Base-by-base conservation (phyloP, 225 moss, liverwort and hornwort genomes). In the Takakia lepidozioides region DNA sequence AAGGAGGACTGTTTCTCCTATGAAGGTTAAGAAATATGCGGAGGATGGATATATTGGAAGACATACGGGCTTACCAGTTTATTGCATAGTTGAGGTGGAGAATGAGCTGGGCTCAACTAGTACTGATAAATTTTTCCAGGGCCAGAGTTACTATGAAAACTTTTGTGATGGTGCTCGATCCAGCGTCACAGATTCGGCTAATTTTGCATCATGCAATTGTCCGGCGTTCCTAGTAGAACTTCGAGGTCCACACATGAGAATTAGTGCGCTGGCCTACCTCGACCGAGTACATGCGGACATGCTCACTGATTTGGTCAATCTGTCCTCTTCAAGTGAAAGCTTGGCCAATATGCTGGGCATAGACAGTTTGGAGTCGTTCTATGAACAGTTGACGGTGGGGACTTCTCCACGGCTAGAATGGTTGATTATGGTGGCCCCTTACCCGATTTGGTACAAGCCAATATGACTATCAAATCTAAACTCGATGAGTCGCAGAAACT, bases 321-420 rank as follows among this genome's bases (percentile, higher is more conserved):
- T 46, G 14, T 4, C 22, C 7, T 19, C 10, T 19, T 23, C 45
- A 20, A 46, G 19, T 14, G 45, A 46, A 21, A 24, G 25, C 8
- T 23, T 46, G 45, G 19, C 45, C 4, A 10, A 11, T 23, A 21
- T 46, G 3, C 5, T 46, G 45, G 42, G 42, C 18, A 43, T 43
- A 43, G 42, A 43, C 18, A 43, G 42, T 43, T 16, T 43, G 42
- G 10, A 43, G 42, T 43, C 18, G 42, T 43, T 43, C 42, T 43
- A 43, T 43, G n/a, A 16, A 6, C 42, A 46, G 15, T 10, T 46
- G 6, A 3, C 21, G 4, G 19, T 9, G 10, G 45, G 10, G 18
- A 43, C 42, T 9, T 43, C 42, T 43, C 5, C 8, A 43, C 42
- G 42, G 42, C 11, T 11, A 17, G 5, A 43, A 5, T 43, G 10